A percentile compares a stretch with the other conserved stretches of the same genome.
These are phyloP conservation scores for Penicillium sp. DNA, from an alignment of 2,329 filamentous ascomycete genomes.

Conservation along the genomic window DNA sequence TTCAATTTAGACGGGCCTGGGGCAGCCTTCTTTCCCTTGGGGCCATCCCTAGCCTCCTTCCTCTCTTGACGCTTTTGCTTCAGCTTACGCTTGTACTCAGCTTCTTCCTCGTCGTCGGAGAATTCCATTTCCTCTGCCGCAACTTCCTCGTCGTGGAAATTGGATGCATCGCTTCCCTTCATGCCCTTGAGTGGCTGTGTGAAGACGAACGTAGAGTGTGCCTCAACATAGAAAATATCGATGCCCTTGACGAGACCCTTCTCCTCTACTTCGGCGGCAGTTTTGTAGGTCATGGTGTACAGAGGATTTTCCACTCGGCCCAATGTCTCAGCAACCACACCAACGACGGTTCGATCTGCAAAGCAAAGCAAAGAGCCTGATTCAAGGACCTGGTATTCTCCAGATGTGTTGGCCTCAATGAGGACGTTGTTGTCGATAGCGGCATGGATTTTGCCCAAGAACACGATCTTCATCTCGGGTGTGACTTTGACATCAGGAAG, in stretches of 20 bases:
- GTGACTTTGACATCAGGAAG: constrained; percentile 80
- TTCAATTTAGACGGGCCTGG: constrained; percentile 42
- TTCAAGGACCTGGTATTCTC: constrained; percentile 83
- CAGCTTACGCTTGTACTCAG: constrained; percentile 70
- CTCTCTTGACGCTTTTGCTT: constrained; percentile 67
- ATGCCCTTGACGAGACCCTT: constrained; percentile 68
- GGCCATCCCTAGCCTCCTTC: constrained; percentile 49
- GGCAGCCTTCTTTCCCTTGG: constrained; percentile 37
- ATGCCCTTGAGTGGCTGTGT: constrained; percentile 75
- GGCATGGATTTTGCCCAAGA: constrained; percentile 73
- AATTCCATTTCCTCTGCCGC: constrained; percentile 87
- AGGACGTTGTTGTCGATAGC: constrained; percentile 78
- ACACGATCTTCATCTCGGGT: constrained; percentile 72
- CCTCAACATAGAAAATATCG: constrained; percentile 75
- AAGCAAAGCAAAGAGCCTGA: constrained; percentile 80
- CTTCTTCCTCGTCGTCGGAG: constrained; percentile 93
- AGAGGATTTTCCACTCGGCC: constrained; percentile 83
- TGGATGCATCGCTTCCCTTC: constrained; percentile 93
- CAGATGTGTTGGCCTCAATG: constrained; percentile 74
- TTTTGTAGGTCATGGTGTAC: constrained; percentile 78
- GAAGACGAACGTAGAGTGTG: constrained; percentile 81
- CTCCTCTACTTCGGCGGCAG: constrained; percentile 66
- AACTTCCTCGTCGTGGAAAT: constrained; percentile 90
- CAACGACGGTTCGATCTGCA: constrained; percentile 73
- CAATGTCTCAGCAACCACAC: constrained; percentile 80